Evolutionary conservation across 305 asterid genomes (phyloP).

Genomic region (Ajuga reptans): DNA sequence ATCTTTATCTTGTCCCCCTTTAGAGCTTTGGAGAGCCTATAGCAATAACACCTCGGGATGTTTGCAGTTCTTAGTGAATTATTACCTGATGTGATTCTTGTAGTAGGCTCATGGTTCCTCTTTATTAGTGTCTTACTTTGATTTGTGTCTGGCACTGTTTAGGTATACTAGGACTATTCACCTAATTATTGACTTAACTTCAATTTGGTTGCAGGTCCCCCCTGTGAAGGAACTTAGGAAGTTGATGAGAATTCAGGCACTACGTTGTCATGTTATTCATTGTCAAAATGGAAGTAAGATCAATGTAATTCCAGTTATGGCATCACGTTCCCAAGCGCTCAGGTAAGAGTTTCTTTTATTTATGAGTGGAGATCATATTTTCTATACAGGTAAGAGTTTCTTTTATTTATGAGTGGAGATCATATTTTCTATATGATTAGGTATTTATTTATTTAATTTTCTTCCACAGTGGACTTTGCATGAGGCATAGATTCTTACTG

Average conservation of each 20-base stretch:
- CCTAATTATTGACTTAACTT: slow-evolving; percentile 4
- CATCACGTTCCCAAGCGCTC: slow-evolving; percentile 98
- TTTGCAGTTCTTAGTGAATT: neutral
- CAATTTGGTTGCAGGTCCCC: slow-evolving; percentile 53
- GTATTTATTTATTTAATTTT: too few relatives aligned
- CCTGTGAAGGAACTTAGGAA: slow-evolving; percentile 71
- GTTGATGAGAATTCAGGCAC: slow-evolving; percentile 89
- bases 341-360: slow-evolving; percentile 38
- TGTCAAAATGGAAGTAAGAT: slow-evolving; percentile 86
- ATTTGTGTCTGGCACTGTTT: neutral
- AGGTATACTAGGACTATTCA: neutral
- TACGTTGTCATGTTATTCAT: slow-evolving; percentile 75
- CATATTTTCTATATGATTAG: neutral
- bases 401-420: neutral
- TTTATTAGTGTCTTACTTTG: neutral
- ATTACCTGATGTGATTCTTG: neutral
- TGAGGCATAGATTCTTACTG: neutral
- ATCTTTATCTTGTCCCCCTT: neutral
- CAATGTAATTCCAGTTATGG: slow-evolving; percentile 84
- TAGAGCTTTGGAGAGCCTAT: neutral
- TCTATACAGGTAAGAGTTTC: too few relatives aligned
- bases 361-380: neutral
- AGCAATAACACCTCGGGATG: neutral
- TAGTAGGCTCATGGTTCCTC: neutral
- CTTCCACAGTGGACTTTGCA: neutral